Percentiles rank a stretch among this genome's conserved stretches.
These are phyloP conservation scores for Pseudogymnoascus sp. DNA, from an alignment of 2,329 filamentous ascomycete genomes.

Conservation along the genomic window DNA sequence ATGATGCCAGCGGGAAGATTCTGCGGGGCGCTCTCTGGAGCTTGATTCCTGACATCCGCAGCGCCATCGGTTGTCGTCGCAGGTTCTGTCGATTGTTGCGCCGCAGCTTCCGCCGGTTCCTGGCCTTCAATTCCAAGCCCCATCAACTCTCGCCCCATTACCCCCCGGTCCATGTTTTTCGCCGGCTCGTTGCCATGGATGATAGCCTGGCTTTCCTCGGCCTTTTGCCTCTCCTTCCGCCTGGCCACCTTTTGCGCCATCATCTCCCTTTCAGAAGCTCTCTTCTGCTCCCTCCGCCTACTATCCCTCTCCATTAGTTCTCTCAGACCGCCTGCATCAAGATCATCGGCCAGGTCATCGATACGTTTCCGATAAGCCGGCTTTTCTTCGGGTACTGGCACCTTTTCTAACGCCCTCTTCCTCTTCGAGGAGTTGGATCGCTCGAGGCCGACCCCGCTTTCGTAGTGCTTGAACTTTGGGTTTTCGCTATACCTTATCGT, in stretches of 20 bases:
- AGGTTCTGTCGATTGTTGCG: constrained; percentile 11
- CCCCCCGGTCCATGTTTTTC: constrained; percentile 52
- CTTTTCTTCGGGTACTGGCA: constrained; percentile 53
- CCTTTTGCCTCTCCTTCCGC: constrained; percentile 58
- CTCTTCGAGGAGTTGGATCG: constrained; percentile 40
- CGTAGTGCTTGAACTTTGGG: constrained; percentile 47
- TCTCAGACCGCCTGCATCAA: constrained; percentile 76
- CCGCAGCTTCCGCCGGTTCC: neutral
- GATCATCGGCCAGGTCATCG: constrained; percentile 70
- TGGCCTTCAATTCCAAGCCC: constrained; percentile 47
- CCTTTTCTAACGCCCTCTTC: constrained; percentile 35
- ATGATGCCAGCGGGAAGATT: constrained; percentile 14
- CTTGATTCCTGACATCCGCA: constrained; percentile 19
- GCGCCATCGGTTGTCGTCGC: constrained; percentile 12
- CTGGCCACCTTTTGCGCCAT: constrained; percentile 57
- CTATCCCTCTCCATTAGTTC: constrained; percentile 87
- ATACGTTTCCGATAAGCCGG: constrained; percentile 55
- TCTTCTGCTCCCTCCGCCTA: constrained; percentile 69
- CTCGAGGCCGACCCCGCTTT: constrained; percentile 34
- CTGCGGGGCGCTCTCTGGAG: constrained; percentile 16
- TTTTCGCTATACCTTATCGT: constrained; percentile 68
- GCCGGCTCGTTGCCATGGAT: constrained; percentile 45
- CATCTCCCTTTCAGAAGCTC: constrained; percentile 58
- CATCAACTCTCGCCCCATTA: constrained; percentile 50
- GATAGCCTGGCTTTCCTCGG: constrained; percentile 48